Evolutionary conservation across 768 basidiomycete genomes (phyloP), one percentile per base, ranked within the genome.

Genomic region (Tylopilus felleus): DNA sequence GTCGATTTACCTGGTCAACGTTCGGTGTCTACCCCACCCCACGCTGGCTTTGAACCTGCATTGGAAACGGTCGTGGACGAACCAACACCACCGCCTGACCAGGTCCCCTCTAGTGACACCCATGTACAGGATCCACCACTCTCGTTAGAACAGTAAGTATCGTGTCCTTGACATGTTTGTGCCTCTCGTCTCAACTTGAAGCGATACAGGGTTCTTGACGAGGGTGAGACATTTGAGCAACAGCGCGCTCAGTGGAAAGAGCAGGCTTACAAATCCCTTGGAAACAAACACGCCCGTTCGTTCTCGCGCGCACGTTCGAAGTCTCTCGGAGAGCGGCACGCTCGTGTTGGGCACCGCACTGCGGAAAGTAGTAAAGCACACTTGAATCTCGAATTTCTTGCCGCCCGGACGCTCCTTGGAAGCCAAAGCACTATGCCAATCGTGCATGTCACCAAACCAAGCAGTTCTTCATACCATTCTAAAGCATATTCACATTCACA

Each of bases 171-270:
- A 43, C 47, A 5, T 17, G 9, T 23, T 21, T 31, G 8, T 46
- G 45, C 13, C 5, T 49, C 23, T 40, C n/a, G 21, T 12, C 40
- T 49, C 0, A 60, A 6, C 1, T 19, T 29, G 28, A 0, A 21
- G 31, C 28, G 8, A 21, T 40, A 5, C 56, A 90, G 88, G 60
- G 88, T 90, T 22, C 71, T 91, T 10, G 80, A 81, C 55, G 86
- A 89, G 56, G 80, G 83, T 12, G 73, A 80, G 49, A 73, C 73
- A 43, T 75, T 90, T 12, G 77, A 82, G n/a, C 74, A 73, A 47
- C 80, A 90, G 56, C 83, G 89, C 16, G 76, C 78, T 47, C 71
- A 75, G 58, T 91, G 89, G 89, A 81, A 85, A 60, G 64, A 69
- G 4, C 80, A 85, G 56, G 89, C 89, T 0, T 71, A 73, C 0